phyloP scores from a whole-genome alignment of 306 rosid species.

The Fragaria iinumae region DNA sequence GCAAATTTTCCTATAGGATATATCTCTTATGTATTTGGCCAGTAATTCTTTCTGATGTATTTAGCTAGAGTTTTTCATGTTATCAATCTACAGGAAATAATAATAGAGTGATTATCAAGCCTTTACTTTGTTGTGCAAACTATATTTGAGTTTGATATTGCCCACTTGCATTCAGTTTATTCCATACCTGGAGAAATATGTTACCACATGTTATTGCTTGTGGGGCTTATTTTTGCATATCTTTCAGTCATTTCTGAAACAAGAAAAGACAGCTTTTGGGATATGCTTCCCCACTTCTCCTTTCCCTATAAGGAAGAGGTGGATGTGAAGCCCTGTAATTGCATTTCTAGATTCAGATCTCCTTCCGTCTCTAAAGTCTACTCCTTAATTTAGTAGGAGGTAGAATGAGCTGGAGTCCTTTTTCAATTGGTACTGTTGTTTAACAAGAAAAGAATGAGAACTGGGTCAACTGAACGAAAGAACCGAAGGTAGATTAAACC shows the following conservation, averaged over 20 bases:
- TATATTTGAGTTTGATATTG: neutral
- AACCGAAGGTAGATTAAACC: neutral
- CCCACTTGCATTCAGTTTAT: neutral
- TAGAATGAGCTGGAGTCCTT: neutral
- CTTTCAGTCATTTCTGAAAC: neutral
- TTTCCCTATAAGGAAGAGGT: neutral
- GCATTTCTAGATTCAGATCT: constrained; percentile 4
- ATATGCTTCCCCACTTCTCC: neutral
- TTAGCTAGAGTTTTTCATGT: constrained; percentile 32
- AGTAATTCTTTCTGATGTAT: constrained; percentile 36
- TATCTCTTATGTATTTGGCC: constrained; percentile 31
- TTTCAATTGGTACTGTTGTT: neutral
- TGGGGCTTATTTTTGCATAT: neutral
- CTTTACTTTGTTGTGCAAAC: neutral
- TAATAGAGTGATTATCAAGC: constrained; percentile 21
- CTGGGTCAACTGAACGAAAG: neutral
- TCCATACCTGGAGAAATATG: neutral
- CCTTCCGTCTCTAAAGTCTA: neutral
- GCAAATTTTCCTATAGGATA: constrained; percentile 32
- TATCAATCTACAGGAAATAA: constrained; percentile 39
- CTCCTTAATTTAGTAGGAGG: neutral
- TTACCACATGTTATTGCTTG: neutral
- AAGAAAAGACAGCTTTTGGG: neutral
- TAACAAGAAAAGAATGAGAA: neutral
- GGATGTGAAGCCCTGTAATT: neutral